These are phyloP conservation scores for Diplodia mutila DNA, from an alignment of 2,329 filamentous ascomycete species.

Conservation along the genomic window DNA sequence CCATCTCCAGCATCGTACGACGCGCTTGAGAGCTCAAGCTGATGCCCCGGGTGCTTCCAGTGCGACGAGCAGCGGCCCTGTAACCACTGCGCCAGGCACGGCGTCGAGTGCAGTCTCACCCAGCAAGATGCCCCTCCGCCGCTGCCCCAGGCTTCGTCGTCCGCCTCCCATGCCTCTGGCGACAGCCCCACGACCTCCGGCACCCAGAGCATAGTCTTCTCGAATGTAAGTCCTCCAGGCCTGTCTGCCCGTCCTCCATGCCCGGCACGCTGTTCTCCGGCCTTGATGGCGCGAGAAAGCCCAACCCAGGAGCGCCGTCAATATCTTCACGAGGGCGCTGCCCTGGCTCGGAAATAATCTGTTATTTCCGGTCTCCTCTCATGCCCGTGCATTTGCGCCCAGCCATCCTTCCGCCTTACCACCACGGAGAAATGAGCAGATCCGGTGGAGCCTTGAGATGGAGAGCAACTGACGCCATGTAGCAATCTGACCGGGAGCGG, in stretches of 20 bases:
- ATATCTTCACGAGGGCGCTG: constrained; percentile 6
- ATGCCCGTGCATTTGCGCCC: neutral
- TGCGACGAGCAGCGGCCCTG: constrained; percentile 46
- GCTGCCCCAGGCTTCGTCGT: constrained; percentile 16
- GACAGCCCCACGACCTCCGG: constrained; percentile 19
- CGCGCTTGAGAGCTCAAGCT: neutral
- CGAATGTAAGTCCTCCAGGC: constrained; percentile 16
- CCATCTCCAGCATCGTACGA: constrained; percentile 6
- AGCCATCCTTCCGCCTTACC: neutral
- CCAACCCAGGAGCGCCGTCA: too few relatives aligned
- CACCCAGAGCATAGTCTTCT: constrained; percentile 18
- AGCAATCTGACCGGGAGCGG: constrained; percentile 16
- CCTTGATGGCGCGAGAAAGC: neutral
- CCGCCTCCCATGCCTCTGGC: constrained; percentile 18
- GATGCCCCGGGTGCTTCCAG: constrained; percentile 29
- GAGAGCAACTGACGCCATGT: neutral
- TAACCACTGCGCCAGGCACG: constrained; percentile 43
- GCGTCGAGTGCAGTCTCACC: constrained; percentile 41
- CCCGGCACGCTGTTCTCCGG: neutral
- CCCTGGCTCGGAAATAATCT: constrained; percentile 7
- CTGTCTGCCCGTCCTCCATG: neutral
- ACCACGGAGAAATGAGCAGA: neutral
- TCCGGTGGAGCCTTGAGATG: neutral
- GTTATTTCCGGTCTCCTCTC: constrained; percentile 2
- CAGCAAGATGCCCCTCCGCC: constrained; percentile 13